Base-by-base conservation (phyloP, 192 early-diverging fungal species). In the Umbelopsis vinacea region DNA sequence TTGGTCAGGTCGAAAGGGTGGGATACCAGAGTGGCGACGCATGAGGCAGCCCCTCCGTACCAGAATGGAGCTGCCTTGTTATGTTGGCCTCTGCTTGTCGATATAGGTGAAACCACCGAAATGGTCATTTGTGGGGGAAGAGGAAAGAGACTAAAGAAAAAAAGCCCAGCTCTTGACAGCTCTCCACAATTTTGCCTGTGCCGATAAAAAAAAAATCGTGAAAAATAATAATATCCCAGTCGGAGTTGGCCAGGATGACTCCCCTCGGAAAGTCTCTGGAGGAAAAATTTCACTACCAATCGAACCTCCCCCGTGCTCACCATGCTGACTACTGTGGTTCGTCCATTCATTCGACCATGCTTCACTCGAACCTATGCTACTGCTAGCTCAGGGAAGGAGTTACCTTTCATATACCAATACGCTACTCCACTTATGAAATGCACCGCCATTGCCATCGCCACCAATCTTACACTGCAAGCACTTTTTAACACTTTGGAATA, bases 1-100 rank as follows among this genome's bases (percentile, higher is more conserved):
- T 98, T 97, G 63, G 92, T 85, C 57, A 95, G 86, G 79, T 96
- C 94, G 52, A 97, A 86, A 52, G 92, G 90, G 76, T 97, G 91
- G 1, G 89, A 91, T 37, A 92, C 88, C 24, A 89, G 77, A 21
- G 86, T 82, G 9, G 88, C 87, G 10, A 83, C 29, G 63, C 85
- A 85, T 47, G 87, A 82, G 29, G 88, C 85, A 1, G 82, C 84
- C 33, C 83, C 78, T 38, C 78, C 78, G 70, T 72, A 79, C 73
- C 74, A 79, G 14, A 79, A 79, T 19, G 78, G 78, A 22, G 40
- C 22, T 35, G 67, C 23, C 35, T 68, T 68, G 17, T 26, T 35
- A 17, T 29, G 33, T 6, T 63, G 57, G 14, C 57, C 33, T 63
- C 57, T 26, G 7, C 57, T 19, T 17, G 57, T 29, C 35, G 57